Percentiles rank a stretch among this genome's conserved stretches.
phyloP scores from a whole-genome alignment of 345 rosid species.

The Lenwebbia sp. region DNA sequence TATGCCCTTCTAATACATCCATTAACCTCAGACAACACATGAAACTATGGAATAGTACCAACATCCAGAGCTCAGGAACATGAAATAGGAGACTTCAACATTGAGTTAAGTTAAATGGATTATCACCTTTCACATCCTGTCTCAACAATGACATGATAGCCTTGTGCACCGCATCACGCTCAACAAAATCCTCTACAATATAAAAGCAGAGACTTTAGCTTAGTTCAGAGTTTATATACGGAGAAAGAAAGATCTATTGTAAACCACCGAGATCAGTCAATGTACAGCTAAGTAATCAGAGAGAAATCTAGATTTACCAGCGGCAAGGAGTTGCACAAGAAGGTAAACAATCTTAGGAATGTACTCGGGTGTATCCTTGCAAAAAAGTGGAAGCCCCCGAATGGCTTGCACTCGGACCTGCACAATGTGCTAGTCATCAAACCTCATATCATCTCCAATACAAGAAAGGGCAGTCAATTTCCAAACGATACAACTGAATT shows the following conservation, averaged over 20 bases:
- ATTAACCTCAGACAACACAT: neutral
- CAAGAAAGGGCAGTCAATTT: neutral
- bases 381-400: slow-evolving; percentile 87
- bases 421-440: neutral
- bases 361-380: slow-evolving; percentile 80
- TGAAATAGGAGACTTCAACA: neutral
- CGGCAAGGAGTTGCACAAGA: slow-evolving; percentile 67
- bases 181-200: slow-evolving; percentile 69
- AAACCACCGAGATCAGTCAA: neutral
- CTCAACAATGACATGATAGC: slow-evolving; percentile 91
- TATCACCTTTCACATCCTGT: slow-evolving; percentile 94
- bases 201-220: slow-evolving; percentile 2
- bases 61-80: neutral
- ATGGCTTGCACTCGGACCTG: slow-evolving; percentile 99
- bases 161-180: slow-evolving; percentile 96
- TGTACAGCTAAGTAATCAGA: neutral
- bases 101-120: neutral
- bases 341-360: slow-evolving; percentile 78
- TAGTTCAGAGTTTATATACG: neutral
- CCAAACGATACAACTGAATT: neutral
- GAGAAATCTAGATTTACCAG: slow-evolving; percentile 37
- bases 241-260: neutral
- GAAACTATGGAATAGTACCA: neutral
- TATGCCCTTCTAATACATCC: neutral
- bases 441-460: neutral